Evolutionary conservation across 768 basidiomycete genomes (phyloP), one percentile per base, ranked within the genome.

Genomic region (Hebeloma cylindrosporum): DNA sequence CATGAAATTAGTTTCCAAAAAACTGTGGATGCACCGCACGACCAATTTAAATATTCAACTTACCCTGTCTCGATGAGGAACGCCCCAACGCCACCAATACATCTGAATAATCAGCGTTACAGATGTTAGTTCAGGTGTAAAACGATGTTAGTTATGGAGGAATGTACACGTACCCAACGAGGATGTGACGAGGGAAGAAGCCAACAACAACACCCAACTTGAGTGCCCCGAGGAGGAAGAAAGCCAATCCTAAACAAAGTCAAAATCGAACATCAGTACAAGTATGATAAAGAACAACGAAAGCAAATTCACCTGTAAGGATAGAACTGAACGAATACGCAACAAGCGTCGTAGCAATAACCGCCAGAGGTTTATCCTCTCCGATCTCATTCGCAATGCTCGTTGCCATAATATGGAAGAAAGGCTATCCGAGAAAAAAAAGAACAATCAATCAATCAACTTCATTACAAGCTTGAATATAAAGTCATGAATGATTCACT

Each of bases 111-210:
- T 53, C 18, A 27, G 37, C 22, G 26, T 27, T 40, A 44, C 26
- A n/a, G 49, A 22, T 20, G 21, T 23, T 17, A 8, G 27, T 18
- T 14, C 17, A 27, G 40, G 29, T 25, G 4, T 10, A 11, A 32
- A 37, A n/a, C n/a, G n/a, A n/a, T n/a, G n/a, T n/a, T n/a, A n/a
- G n/a, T n/a, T n/a, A n/a, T n/a, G n/a, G n/a, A n/a, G n/a, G n/a
- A n/a, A n/a, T n/a, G n/a, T n/a, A n/a, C 30, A 64, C 80, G 51
- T 57, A 88, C 79, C 94, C 94, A n/a, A 99, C 90, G 21, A 97
- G 78, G 59, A 97, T 96, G 59, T 96, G 93, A 10, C 95, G 75
- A 13, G 95, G 95, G 68, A 98, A 97, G 68, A 98, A 98, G 1
- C 93, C 93, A 26, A 96, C 85, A 7, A 98, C 66, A 5, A 80